Base-by-base conservation (phyloP, 106 monocot species). In the Phalaenopsis aphrodite region DNA sequence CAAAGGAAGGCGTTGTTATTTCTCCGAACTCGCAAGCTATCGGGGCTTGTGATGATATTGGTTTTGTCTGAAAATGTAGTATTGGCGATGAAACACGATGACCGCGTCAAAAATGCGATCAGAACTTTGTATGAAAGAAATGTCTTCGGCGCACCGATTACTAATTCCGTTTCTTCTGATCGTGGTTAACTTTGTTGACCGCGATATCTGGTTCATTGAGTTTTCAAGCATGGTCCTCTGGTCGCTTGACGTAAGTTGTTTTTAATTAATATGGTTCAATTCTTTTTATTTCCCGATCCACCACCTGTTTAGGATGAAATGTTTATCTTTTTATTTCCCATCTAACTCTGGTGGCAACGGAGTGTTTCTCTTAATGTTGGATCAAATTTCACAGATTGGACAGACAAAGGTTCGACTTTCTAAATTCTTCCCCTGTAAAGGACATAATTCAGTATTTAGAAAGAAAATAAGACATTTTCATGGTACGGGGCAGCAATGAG, bases 191-290 rank as follows among this genome's bases (percentile, higher is more conserved):
- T 83, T 71, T 45, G 45, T 84, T 46, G 87, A 90, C 58, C 71
- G 87, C 24, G 83, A 90, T 15, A 85, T 87, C 8, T 87, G 89
- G 15, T 87, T 90, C 81, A 81, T 87, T 19, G 84, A 87, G 8
- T 83, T 90, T 23, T 83, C 84, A 8, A 81, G 80, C 78, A 80
- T 90, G 78, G 78, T 85, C 23, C 58, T 90, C n/a, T 90, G 89
- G 89, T 83, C 82, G 12, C 81, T 87, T 55, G 76, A 90, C 85
- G 87, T 90, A 78, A 52, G 24, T 73, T 41, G 49, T 55, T 49
- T 68, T 45, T 68, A 14, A n/a, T 16, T 3, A 30, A 16, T 23
- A 23, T 45, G 17, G 8, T 80, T 18, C 2, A 80, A 24, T 69
- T 37, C 3, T 47, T 9, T 52, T 49, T 49, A 11, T 39, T 38